These are phyloP conservation scores for Coelastrella sp. DNA, from an alignment of 139 green algal genomes.

Conservation along the genomic window DNA sequence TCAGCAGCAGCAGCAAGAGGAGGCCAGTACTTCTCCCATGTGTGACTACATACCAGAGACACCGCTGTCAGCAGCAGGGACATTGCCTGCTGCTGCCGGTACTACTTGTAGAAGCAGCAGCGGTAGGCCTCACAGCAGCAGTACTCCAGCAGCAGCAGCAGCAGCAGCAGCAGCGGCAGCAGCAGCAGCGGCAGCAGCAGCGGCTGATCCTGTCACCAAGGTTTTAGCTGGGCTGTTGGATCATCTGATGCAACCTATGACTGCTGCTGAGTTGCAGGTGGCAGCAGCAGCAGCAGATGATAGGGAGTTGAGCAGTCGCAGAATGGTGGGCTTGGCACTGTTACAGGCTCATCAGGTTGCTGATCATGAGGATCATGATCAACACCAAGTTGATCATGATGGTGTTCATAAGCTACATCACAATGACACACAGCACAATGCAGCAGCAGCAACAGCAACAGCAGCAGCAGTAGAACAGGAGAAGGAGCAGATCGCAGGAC, in stretches of 20 bases:
- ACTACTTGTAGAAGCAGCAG: not conserved
- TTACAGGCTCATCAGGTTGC: not conserved
- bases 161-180: not conserved
- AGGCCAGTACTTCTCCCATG: not conserved
- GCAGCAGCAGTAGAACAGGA: not conserved
- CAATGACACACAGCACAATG: not conserved
- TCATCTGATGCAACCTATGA: not conserved
- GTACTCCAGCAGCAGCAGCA: constrained; percentile 19
- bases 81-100: not conserved
- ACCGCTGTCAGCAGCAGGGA: not conserved
- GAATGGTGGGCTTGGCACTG: not conserved
- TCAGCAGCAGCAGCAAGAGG: not conserved
- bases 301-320: not conserved
- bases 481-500: not conserved
- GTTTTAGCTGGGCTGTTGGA: not conserved
- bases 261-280: not conserved
- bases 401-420: too few relatives aligned
- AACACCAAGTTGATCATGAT: too few relatives aligned
- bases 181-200: not conserved
- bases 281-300: not conserved
- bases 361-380: not conserved
- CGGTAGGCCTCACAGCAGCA: not conserved
- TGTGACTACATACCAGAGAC: not conserved
- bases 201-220: not conserved
- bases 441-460: not conserved